Evolutionary conservation across 73 alveolate species (phyloP).

Genomic region (Paramecium sonneborni): DNA sequence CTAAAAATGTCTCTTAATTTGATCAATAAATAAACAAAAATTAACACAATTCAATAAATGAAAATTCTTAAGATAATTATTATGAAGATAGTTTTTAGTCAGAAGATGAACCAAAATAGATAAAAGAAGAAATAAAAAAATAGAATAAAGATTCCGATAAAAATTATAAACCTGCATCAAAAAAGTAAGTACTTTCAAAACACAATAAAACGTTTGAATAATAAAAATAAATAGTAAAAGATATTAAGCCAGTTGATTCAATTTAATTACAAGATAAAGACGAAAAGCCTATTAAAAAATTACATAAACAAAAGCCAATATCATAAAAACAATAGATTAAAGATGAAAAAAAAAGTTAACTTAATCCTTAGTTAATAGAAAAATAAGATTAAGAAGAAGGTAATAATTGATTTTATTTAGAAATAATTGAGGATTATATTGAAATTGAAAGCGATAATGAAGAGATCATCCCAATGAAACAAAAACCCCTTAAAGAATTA

Average conservation of each 20-base stretch:
- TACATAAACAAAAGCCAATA: not conserved
- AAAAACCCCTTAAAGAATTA: not conserved
- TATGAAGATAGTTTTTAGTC: not conserved
- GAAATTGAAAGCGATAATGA: slow-evolving; percentile 8
- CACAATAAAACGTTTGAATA: not conserved
- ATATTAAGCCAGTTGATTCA: not conserved
- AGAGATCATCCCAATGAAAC: not conserved
- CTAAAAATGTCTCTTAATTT: not conserved
- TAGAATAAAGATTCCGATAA: not conserved
- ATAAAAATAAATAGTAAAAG: not conserved
- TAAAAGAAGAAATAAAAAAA: not conserved
- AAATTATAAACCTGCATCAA: too few species aligned
- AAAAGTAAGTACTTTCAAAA: not conserved
- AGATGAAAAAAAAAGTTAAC: not conserved
- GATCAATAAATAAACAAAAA: not conserved
- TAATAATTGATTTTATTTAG: not conserved
- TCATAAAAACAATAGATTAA: not conserved
- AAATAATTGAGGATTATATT: not conserved
- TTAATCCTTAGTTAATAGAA: not conserved
- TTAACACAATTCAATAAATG: not conserved
- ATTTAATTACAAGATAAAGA: not conserved
- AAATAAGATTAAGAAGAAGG: not conserved
- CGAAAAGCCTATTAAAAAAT: not conserved
- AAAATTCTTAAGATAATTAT: not conserved
- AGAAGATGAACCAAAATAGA: not conserved